These are phyloP conservation scores for Phytopythium montanum DNA, from an alignment of 352 stramenopile genomes.

Conservation along the genomic window DNA sequence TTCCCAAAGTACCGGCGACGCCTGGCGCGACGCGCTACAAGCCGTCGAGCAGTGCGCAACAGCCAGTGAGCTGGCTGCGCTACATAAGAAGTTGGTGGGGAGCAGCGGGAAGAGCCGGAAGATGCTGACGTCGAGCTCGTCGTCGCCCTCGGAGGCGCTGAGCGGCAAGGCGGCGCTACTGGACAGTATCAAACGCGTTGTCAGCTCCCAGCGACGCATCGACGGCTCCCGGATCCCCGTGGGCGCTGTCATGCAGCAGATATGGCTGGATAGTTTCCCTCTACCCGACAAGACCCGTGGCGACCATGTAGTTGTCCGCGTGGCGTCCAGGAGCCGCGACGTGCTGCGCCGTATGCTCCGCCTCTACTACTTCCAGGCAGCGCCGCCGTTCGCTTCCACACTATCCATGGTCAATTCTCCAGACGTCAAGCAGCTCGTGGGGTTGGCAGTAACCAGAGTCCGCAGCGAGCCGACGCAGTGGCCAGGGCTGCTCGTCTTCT, in stretches of 20 bases:
- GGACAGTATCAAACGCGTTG: slow-evolving; percentile 35
- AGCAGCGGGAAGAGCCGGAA: slow-evolving; percentile 24
- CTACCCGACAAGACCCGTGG: slow-evolving; percentile 23
- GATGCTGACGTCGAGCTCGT: background rate
- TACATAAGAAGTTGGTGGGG: slow-evolving; percentile 60
- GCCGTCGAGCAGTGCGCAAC: slow-evolving; percentile 55
- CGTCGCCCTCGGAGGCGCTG: background rate
- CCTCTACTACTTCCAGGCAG: slow-evolving; percentile 68
- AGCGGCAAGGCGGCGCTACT: slow-evolving; percentile 39
- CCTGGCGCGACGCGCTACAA: slow-evolving; percentile 24
- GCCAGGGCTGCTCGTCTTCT: slow-evolving; percentile 71
- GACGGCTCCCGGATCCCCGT: slow-evolving; percentile 70
- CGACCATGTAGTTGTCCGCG: slow-evolving; percentile 47
- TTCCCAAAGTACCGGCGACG: background rate
- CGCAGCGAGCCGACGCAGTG: slow-evolving; percentile 50
- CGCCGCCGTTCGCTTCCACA: slow-evolving; percentile 23
- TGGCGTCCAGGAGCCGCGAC: slow-evolving; percentile 35
- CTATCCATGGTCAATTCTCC: slow-evolving; percentile 12
- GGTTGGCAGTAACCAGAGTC: slow-evolving; percentile 23
- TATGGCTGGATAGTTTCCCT: slow-evolving; percentile 47
- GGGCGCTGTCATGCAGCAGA: slow-evolving; percentile 48
- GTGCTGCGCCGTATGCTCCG: slow-evolving; percentile 68
- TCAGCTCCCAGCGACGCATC: slow-evolving; percentile 61
- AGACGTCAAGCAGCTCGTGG: slow-evolving; percentile 16
- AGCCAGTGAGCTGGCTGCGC: slow-evolving; percentile 30